Evolutionary conservation across 2,329 filamentous ascomycete species (phyloP), one percentile per base, ranked within the genome.

Genomic region (Colletotrichum sp.): DNA sequence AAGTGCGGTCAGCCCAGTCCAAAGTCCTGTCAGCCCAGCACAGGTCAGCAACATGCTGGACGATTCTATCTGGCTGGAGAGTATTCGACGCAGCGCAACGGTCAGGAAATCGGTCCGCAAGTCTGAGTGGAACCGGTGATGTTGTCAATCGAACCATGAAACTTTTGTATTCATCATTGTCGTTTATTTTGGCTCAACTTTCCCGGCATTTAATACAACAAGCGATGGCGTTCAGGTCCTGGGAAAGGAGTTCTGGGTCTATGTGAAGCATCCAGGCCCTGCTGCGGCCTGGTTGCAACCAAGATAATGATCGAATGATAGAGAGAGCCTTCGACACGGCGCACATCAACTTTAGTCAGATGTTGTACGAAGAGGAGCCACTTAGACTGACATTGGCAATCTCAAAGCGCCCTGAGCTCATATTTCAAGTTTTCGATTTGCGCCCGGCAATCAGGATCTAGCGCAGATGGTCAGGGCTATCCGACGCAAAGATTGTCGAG

Each of bases 21-120:
- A 96, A 48, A 75, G 73, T 16, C 73, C 73, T 8, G 93, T 96
- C 73, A 95, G 92, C 80, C 92, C 93, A 65, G 91, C 93, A 63
- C 94, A 96, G 80, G 94, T 97, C 78, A 91, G 96, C 83, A 92
- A 96, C 78, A 94, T 97, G 81, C 89, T 98, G 70, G 95, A 97
- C 80, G 94, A 96, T 81, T 97, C 95, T 21, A 93, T 94, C 18
- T 98, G 96, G 96, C 95, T 96, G 67, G 95, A 98, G 85, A 98
- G 95, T 87, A 96, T 98, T 78, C 90, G 96, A 77, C 90, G 95
- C 77, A 98, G 95, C 85, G 95, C 97, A 79, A 98, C 96, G 69
- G 90, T 90, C 69, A 86, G 86, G 67, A 87, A 85, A 78, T 86
- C 86, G 16, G 83, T 86, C 28, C 69, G 73, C 56, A 75, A 73